Evolutionary conservation across 805 yeast genomes (phyloP), one percentile per base, ranked within the genome.

Genomic region (Yarrowia sp.): DNA sequence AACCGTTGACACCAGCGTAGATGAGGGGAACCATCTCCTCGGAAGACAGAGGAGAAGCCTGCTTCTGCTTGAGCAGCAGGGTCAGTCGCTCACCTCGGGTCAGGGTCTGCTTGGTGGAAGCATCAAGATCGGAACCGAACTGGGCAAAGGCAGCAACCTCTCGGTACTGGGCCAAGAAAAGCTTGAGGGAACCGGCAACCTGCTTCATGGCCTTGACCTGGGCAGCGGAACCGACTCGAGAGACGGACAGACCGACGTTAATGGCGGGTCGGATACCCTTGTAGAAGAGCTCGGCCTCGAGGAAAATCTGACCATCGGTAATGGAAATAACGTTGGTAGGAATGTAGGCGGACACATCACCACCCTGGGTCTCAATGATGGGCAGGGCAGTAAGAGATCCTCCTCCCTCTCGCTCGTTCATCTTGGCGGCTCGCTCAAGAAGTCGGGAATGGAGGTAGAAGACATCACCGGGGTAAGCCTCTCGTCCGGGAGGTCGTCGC

Each of bases 111-210:
- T 94, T 95, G 84, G 99, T 95, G 71, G 98, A 92, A 77, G 99
- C 98, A 84, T 95, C 99, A 83, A 95, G 88, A 85, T 95, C 99
- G 76, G 99, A 95, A 89, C 99, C 99, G 88, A 95, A 95, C 88
- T 95, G 99, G 78, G 99, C 99, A 84, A 95, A 95, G 79, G 99
- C 99, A 81, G 99, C 99, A 78, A 95, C 99, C 89, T 95, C 99
- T 92, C 99, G 93, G 91, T 95, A 95, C 87, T 95, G 99, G 78
- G 99, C 99, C 88, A 95, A 91, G 97, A 92, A 95, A 83, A 95
- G 91, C 85, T 95, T 95, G 85, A 95, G 90, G 76, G 99, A 95
- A 90, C 99, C 99, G 76, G 99, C 99, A 84, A 95, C 98, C 88
- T 95, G 98, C 86, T 95, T 95, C 96, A 95, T 92, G 84, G 99